These are phyloP conservation scores for Pseudocercospora fijiensis DNA, from an alignment of 2,329 filamentous ascomycete genomes.

Conservation along the genomic window DNA sequence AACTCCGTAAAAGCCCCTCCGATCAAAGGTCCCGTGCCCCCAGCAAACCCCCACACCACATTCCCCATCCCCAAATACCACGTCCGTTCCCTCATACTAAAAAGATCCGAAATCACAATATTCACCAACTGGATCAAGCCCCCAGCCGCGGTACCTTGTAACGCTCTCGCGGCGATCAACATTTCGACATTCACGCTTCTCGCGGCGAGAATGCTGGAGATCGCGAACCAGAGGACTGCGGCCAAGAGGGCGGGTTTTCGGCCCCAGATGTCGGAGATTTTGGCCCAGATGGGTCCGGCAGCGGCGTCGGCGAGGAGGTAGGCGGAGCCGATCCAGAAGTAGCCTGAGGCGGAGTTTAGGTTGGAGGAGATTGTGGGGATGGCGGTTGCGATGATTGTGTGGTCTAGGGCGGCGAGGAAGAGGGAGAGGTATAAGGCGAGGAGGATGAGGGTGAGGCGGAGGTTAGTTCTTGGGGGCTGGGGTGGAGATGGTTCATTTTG, in stretches of 20 bases:
- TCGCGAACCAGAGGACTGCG: slow-evolving; percentile 52
- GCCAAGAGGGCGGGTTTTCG: slow-evolving; percentile 55
- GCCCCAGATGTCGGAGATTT: slow-evolving; percentile 59
- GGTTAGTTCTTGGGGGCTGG: slow-evolving; percentile 32
- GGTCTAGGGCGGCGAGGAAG: slow-evolving; percentile 43
- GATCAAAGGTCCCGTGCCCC: slow-evolving; percentile 53
- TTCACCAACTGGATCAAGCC: slow-evolving; percentile 54
- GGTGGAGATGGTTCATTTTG: neutral
- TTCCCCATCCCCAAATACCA: slow-evolving; percentile 54
- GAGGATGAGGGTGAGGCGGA: slow-evolving; percentile 22
- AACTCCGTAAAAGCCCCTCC: slow-evolving; percentile 52
- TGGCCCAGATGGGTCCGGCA: slow-evolving; percentile 68
- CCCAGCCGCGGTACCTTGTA: slow-evolving; percentile 57
- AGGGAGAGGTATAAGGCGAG: slow-evolving; percentile 35
- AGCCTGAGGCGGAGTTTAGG: slow-evolving; percentile 66
- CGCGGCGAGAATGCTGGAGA: slow-evolving; percentile 53
- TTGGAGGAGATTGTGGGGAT: slow-evolving; percentile 64
- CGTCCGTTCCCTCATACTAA: slow-evolving; percentile 44
- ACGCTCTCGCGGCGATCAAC: slow-evolving; percentile 54
- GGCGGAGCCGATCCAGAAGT: slow-evolving; percentile 78
- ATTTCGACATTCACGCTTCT: slow-evolving; percentile 49
- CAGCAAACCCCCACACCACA: slow-evolving; percentile 57
- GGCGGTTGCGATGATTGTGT: slow-evolving; percentile 65
- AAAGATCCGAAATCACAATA: slow-evolving; percentile 58
- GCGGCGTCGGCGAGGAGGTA: slow-evolving; percentile 70